phyloP scores from a whole-genome alignment of 768 basidiomycete genomes.

The Lactarius akahatsu region DNA sequence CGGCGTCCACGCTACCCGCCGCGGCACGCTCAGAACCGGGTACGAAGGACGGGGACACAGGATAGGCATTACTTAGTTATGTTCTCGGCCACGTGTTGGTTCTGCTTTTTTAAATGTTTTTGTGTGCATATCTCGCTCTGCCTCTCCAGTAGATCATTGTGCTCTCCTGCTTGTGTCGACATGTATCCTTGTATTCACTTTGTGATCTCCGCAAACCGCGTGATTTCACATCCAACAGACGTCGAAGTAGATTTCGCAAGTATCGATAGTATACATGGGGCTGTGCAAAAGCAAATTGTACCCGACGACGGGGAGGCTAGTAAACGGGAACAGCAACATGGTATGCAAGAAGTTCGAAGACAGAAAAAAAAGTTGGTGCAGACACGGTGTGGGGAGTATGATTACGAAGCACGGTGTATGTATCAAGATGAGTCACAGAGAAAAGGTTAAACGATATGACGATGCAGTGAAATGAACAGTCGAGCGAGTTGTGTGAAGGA shows the following conservation, averaged over 20 bases:
- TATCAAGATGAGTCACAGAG: constrained; percentile 28
- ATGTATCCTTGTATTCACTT: constrained; percentile 27
- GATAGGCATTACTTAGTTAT: constrained; percentile 39
- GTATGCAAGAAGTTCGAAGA: constrained; percentile 35
- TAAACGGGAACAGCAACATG: constrained; percentile 31
- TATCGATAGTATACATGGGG: constrained; percentile 34
- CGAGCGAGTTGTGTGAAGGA: constrained; percentile 22
- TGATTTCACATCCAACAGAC: constrained; percentile 21
- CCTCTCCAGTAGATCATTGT: constrained; percentile 15
- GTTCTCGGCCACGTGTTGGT: constrained; percentile 3
- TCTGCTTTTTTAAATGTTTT: constrained; percentile 19
- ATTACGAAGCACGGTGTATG: constrained; percentile 30
- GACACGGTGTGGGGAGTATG: constrained; percentile 31
- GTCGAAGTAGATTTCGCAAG: constrained; percentile 28
- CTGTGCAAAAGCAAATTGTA: constrained; percentile 33
- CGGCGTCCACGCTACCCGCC: constrained; percentile 35
- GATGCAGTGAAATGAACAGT: constrained; percentile 26
- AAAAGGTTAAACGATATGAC: constrained; percentile 26
- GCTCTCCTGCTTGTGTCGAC: constrained; percentile 18
- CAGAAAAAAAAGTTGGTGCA: constrained; percentile 30
- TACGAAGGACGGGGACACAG: constrained; percentile 74
- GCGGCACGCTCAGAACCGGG: constrained; percentile 58
- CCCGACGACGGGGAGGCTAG: constrained; percentile 35
- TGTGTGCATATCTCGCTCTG: constrained; percentile 16
- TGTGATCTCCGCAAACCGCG: neutral